Conservation (phyloP, 192 early-diverging fungal genomes). For the Backusella circina region DNA sequence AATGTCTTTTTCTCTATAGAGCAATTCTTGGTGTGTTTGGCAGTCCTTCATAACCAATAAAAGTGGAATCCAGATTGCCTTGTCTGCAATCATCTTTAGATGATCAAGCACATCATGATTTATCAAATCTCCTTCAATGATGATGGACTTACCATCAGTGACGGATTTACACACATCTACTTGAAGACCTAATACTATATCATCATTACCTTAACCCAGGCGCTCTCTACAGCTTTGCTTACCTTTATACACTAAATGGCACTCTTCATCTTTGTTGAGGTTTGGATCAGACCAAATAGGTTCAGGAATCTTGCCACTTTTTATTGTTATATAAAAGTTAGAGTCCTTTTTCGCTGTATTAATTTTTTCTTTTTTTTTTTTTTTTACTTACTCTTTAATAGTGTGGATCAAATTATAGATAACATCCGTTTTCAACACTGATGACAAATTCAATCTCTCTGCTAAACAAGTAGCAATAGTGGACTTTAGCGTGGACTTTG, state of each 20-base stretch:
- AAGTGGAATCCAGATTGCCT: neutral
- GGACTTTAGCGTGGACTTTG: conserved; percentile 13
- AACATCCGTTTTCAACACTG: conserved; percentile 23
- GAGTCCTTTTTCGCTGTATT: neutral
- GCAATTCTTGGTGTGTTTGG: neutral
- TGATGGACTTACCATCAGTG: conserved; percentile 25
- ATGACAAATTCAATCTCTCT: conserved; percentile 26
- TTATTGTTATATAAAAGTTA: neutral
- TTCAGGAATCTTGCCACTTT: conserved; percentile 3
- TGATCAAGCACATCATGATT: conserved; percentile 19
- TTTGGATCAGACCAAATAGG: neutral
- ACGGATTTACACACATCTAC: conserved; percentile 21
- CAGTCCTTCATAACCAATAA: conserved; percentile 5
- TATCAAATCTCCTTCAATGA: conserved; percentile 24
- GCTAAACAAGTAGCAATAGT: conserved; percentile 23
- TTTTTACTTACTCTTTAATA: conserved; percentile 22
- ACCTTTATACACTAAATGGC: conserved; percentile 15
- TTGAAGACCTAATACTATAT: conserved; percentile 5
- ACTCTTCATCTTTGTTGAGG: neutral
- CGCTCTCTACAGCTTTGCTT: neutral
- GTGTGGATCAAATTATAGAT: conserved; percentile 27
- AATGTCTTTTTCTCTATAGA: neutral
- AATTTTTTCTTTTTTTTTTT: neutral
- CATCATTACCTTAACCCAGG: neutral
- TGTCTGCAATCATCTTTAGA: neutral